These are phyloP conservation scores for Blastocystis sp. DNA, from an alignment of 352 stramenopile species.

Conservation along the genomic window DNA sequence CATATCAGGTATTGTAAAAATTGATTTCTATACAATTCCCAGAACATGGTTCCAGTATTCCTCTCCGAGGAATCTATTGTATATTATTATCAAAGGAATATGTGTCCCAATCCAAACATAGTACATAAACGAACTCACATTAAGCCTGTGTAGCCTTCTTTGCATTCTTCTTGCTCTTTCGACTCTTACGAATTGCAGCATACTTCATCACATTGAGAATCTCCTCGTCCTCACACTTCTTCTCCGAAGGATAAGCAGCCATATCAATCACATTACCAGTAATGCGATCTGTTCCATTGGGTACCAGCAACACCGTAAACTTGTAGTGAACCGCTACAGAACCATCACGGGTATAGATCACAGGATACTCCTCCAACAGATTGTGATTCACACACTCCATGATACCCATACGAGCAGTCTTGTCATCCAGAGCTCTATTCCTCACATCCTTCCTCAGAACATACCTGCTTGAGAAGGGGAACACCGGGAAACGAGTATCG, in stretches of 20 bases:
- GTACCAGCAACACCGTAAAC: slow-evolving; percentile 91
- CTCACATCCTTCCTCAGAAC: slow-evolving; percentile 72
- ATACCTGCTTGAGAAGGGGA: slow-evolving; percentile 95
- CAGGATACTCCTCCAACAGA: slow-evolving; percentile 90
- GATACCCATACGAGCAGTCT: slow-evolving; percentile 89
- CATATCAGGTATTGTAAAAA: too few relatives aligned
- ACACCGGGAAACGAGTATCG: slow-evolving; percentile 91
- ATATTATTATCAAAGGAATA: too few relatives aligned
- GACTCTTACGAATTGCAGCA: slow-evolving; percentile 49
- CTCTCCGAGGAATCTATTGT: too few relatives aligned
- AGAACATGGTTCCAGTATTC: too few relatives aligned
- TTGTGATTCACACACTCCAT: slow-evolving; percentile 94
- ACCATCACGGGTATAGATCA: slow-evolving; percentile 84
- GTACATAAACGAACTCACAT: not conserved
- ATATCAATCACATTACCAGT: slow-evolving; percentile 79
- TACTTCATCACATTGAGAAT: slow-evolving; percentile 64
- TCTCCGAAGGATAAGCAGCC: slow-evolving; percentile 34
- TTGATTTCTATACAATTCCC: too few relatives aligned
- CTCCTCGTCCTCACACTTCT: slow-evolving; percentile 50
- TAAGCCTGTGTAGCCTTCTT: slow-evolving; percentile 47
- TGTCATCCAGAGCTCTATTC: slow-evolving; percentile 64
- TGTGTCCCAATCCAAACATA: too few relatives aligned
- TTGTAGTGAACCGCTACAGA: slow-evolving; percentile 97
- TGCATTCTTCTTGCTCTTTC: slow-evolving; percentile 62
- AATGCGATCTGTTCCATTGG: slow-evolving; percentile 86